Evolutionary conservation across 495 filamentous ascomycete genomes (phyloP), one percentile per base, ranked within the genome.

Genomic region (Wilcoxina mikolae): DNA sequence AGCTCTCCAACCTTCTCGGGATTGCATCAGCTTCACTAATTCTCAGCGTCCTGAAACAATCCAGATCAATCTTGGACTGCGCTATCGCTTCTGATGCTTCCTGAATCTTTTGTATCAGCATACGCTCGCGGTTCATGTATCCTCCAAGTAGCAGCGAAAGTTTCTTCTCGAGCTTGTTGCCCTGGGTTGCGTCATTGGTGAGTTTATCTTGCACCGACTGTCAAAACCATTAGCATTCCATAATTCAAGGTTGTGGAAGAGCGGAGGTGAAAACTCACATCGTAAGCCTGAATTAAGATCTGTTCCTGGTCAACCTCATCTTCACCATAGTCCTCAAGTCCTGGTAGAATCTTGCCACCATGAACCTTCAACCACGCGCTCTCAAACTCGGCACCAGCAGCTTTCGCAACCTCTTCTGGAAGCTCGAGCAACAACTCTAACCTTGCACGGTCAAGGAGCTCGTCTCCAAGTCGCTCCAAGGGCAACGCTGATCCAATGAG

Each of bases 131-230:
- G 58, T 85, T 79, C 66, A 87, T 82, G 68, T 98, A 98, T 48
- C 91, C 91, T 25, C 90, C 89, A 0, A 89, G 79, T 58, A 90
- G 80, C 44, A 93, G 69, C 4, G 76, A 75, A n/a, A 98, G 78
- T 71, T 95, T 95, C 73, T 94, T 94, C 68, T 98, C 89, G 10
- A 88, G 71, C 66, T 87, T 91, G 60, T 85, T 87, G 45, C 82
- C 84, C 49, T 79, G 76, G 55, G 87, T 80, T 3, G 90, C 90
- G 0, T 79, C 80, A 3, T 73, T 74, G 52, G 81, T 73, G 45
- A 94, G 78, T 7, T 75, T 72, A 28, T 83, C 76, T 65, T 93
- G 80, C 5, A 87, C 74, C 20, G 77, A 76, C 76, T 91, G 65
- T n/a, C 44, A 66, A 42, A 56, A 47, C 54, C 68, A 67, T 71